Conservation (phyloP, 345 rosid species). For the Limnanthes douglasii region DNA sequence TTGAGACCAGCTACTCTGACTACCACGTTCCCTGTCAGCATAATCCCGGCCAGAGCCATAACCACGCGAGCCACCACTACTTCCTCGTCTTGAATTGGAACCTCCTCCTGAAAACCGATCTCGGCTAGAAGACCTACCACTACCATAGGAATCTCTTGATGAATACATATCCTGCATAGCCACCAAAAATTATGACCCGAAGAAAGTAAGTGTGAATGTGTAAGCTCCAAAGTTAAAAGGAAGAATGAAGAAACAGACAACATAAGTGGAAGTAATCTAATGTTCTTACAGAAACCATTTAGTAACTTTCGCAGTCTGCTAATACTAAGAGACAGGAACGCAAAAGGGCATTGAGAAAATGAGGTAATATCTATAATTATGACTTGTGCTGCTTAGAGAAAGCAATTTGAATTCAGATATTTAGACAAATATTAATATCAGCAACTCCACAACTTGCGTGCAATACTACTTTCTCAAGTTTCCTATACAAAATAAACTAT, state of each 20-base stretch:
- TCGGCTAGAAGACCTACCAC: constrained; percentile 68
- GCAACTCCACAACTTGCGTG: too few relatives aligned
- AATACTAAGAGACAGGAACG: too few relatives aligned
- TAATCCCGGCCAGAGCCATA: constrained; percentile 44
- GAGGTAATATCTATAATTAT: too few relatives aligned
- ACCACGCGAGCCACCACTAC: constrained; percentile 35
- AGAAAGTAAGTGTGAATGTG: too few relatives aligned
- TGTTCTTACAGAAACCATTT: too few relatives aligned
- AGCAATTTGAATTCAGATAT: too few relatives aligned
- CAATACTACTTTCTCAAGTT: too few relatives aligned
- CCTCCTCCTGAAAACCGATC: constrained; percentile 46
- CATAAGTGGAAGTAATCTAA: background rate
- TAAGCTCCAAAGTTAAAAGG: background rate
- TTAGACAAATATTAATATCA: too few relatives aligned
- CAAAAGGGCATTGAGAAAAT: too few relatives aligned
- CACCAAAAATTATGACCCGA: constrained; percentile 14
- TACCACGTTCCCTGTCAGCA: constrained; percentile 40
- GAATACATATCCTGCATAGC: constrained; percentile 93
- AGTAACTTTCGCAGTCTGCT: too few relatives aligned
- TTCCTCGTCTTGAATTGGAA: constrained; percentile 19
- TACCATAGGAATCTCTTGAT: constrained; percentile 61
- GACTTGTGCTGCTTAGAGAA: too few relatives aligned
- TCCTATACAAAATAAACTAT: too few relatives aligned
- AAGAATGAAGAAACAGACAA: background rate
- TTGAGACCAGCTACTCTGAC: constrained; percentile 49